These are phyloP conservation scores for Agapanthus africanus DNA, from an alignment of 106 monocot genomes.

Conservation along the genomic window DNA sequence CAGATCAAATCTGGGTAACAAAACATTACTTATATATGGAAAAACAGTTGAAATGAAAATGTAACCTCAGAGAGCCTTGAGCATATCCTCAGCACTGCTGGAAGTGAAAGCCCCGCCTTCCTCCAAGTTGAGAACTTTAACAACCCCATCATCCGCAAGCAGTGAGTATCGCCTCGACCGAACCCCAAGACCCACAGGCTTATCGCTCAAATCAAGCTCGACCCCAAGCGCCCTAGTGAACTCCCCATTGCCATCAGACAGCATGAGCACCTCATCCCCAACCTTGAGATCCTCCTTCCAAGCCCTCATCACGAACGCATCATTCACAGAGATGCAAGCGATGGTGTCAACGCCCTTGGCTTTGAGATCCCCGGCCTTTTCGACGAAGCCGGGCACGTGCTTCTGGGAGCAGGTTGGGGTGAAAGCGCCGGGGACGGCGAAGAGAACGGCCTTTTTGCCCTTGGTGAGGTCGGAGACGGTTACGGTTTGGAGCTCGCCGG, in stretches of 20 bases:
- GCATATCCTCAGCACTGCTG: conserved; percentile 25
- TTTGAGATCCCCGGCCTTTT: conserved; percentile 35
- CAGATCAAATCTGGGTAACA: too few relatives aligned
- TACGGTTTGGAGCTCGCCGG: conserved; percentile 41
- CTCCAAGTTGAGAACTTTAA: conserved; percentile 21
- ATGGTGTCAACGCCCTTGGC: conserved; percentile 47
- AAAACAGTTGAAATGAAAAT: too few relatives aligned
- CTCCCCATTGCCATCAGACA: conserved; percentile 19
- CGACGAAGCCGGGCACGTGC: conserved; percentile 52
- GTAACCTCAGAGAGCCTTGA: conserved; percentile 16
- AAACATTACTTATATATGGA: too few relatives aligned
- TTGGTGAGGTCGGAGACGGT: conserved; percentile 56
- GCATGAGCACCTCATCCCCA: conserved; percentile 17
- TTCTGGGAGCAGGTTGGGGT: conserved; percentile 75
- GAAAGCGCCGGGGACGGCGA: conserved; percentile 72
- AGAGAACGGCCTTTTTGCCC: conserved; percentile 41
- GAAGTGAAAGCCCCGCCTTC: conserved; percentile 22
- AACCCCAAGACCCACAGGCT: conserved; percentile 42
- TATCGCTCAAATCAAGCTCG: conserved; percentile 35
- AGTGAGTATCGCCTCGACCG: conserved; percentile 28
- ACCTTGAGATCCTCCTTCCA: conserved; percentile 24
- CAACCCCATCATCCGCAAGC: conserved; percentile 26
- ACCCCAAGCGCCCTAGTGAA: conserved; percentile 16
- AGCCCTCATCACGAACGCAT: conserved; percentile 50
- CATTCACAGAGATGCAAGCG: conserved; percentile 61